Conservation (phyloP, 1,284 basidiomycete species). For the Sanghuangporus sanghuang region DNA sequence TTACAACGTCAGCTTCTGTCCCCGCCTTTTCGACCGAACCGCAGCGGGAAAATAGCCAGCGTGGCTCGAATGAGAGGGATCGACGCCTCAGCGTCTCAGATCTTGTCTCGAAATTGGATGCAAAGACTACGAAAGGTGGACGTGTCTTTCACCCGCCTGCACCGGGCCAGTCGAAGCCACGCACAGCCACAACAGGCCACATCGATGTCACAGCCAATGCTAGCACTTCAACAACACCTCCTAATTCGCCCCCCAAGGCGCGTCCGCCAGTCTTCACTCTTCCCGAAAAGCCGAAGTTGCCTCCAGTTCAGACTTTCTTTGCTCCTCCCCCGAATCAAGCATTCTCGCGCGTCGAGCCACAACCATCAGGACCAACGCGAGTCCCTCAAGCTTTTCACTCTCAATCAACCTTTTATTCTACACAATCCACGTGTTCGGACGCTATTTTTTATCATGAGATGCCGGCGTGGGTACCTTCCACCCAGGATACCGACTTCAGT, state of each 20-base stretch:
- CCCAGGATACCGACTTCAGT: slow-evolving; percentile 55
- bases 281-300: slow-evolving; percentile 52
- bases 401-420: slow-evolving; percentile 35
- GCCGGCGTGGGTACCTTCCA: slow-evolving; percentile 50
- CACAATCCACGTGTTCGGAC: slow-evolving; percentile 48
- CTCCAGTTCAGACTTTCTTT: slow-evolving; percentile 40
- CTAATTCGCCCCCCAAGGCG: slow-evolving; percentile 40
- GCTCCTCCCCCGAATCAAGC: slow-evolving; percentile 26
- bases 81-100: slow-evolving; percentile 53
- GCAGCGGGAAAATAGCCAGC: not conserved
- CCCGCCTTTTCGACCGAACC: not conserved
- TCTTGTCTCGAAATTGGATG: slow-evolving; percentile 32
- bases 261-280: slow-evolving; percentile 29
- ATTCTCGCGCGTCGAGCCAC: slow-evolving; percentile 26
- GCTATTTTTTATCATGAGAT: slow-evolving; percentile 42
- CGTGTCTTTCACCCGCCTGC: slow-evolving; percentile 14
- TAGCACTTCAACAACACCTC: slow-evolving; percentile 52
- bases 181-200: not conserved
- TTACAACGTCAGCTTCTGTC: not conserved
- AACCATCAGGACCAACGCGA: slow-evolving; percentile 33
- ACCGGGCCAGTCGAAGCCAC: not conserved
- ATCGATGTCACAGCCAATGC: slow-evolving; percentile 20
- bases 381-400: slow-evolving; percentile 35
- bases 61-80: slow-evolving; percentile 22
- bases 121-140: not conserved